Base-by-base conservation (phyloP, 805 yeast genomes). In the Metschnikowia santaceciliae region DNA sequence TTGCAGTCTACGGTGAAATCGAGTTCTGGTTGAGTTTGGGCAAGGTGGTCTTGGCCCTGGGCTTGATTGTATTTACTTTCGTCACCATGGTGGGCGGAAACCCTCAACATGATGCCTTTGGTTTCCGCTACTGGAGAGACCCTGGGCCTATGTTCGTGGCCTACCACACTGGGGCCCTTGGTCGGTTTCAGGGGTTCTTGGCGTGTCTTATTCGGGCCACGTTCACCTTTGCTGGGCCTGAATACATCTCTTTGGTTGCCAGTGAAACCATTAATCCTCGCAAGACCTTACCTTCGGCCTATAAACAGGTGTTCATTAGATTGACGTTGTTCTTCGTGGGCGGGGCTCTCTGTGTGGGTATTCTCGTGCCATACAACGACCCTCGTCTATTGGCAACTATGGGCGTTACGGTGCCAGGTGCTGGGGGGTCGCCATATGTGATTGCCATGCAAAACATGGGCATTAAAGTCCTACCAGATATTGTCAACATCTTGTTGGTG, bases 191-290 rank as follows among this genome's bases (percentile, higher is more conserved):
- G 58, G 96, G 92, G 0, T 87, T 86, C 60, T 66, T 86, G 59
- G 77, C 83, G 0, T 85, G 91, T 54, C 66, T 88, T 42, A 76
- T 80, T 48, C 82, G 81, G 53, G 96, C 96, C 6, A 74, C 86
- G 30, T 89, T 85, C 64, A 86, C 94, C 15, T 82, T 87, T 56
- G 88, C 88, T 3, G 96, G 96, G 0, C 95, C 96, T 1, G 96
- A 90, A 66, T 86, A 87, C 59, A 80, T 90, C 34, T 78, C 92
- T 1, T 84, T 87, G 87, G 82, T 88, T 33, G 95, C 96, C 2
- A 90, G 95, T 43, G 96, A 90, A 64, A 82, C 88, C 2, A 71
- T 77, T 33, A 74, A 82, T 57, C 95, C 96, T 8, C 77, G 92
- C 47, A 78, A 78, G 49, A 82, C 82, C 5, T 70, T 90, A 63